Conservation (phyloP, 1,284 basidiomycete genomes). For the Erythrobasidium hasegawianum region DNA sequence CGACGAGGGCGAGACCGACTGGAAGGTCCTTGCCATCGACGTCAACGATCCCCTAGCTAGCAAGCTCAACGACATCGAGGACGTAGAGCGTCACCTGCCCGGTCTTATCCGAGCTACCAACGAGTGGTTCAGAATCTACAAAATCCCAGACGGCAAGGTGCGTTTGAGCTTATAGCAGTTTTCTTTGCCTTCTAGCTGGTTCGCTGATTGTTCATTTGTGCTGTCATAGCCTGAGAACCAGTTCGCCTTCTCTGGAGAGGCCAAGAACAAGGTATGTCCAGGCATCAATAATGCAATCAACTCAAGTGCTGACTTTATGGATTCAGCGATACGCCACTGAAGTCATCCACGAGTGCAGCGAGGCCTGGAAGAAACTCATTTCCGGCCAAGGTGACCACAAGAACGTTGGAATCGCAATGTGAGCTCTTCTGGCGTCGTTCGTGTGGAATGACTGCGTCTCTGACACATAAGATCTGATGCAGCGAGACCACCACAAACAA, state of each 20-base stretch:
- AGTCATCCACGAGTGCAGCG: slow-evolving; percentile 98
- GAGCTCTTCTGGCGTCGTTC: too few relatives aligned
- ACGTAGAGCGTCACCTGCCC: slow-evolving; percentile 96
- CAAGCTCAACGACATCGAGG: slow-evolving; percentile 98
- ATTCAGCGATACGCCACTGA: slow-evolving; percentile 90
- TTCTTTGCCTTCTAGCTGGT: neutral
- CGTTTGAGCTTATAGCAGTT: too few relatives aligned
- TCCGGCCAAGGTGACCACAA: slow-evolving; percentile 71
- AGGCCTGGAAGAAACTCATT: slow-evolving; percentile 95
- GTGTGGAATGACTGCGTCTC: too few relatives aligned
- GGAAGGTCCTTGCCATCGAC: slow-evolving; percentile 98
- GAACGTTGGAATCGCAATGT: slow-evolving; percentile 75
- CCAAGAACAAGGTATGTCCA: slow-evolving; percentile 74
- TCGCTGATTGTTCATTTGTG: neutral
- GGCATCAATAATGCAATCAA: too few relatives aligned
- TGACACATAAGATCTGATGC: too few relatives aligned
- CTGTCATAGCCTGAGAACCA: slow-evolving; percentile 60
- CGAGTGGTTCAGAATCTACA: slow-evolving; percentile 58
- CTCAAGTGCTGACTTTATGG: too few relatives aligned
- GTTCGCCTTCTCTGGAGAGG: slow-evolving; percentile 99
- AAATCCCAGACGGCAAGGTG: slow-evolving; percentile 88
- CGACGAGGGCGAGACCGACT: slow-evolving; percentile 97
- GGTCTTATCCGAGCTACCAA: slow-evolving; percentile 94
- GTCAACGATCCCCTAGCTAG: slow-evolving; percentile 91
- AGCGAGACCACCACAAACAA: slow-evolving; percentile 61